Evolutionary conservation across 768 basidiomycete species (phyloP), one percentile per base, ranked within the genome.

Genomic region (Trametes coccinea): DNA sequence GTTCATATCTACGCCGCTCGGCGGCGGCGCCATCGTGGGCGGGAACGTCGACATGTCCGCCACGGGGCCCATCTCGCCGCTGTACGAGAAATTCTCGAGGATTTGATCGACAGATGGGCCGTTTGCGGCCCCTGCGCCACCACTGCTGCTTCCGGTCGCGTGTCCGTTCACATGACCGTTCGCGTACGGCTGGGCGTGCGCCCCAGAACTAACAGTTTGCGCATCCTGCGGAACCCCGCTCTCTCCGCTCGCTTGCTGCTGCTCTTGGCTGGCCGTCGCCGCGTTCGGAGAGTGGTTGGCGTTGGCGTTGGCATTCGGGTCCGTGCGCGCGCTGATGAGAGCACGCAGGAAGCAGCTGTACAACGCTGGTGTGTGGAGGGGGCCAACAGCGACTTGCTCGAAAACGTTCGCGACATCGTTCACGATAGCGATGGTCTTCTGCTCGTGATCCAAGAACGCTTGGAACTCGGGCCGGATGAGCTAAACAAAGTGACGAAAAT

Each of bases 361-460:
- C 41, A 98, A 80, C 5, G 92, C 90, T 0, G 96, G 95, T 0
- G 95, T 95, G 71, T 99, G 96, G 4, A 83, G 77, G 1, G 88
- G 79, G 69, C 90, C 90, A 30, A 86, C 87, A 17, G 96, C 87
- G 43, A 89, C 83, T 11, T 78, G 80, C 63, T 93, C 92, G 29
- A 98, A 82, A 0, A 86, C 80, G 60, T 91, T 84, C 1, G 92
- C 93, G 37, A 94, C 88, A 62, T 94, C 92, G 54, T 84, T 87
- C 45, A 91, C 89, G 45, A 92, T 80, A 14, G 77, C 72, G 34
- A 93, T 76, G 9, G 87, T 90, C 56, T 84, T 82, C 55, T 87
- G 84, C 69, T 93, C 92, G 63, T 89, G 82, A 43, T 88, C 85
- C 27, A 90, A 77, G 75, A 87, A 92, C 8, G 82, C 78, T 61